Evolutionary conservation across 805 yeast genomes (phyloP), one percentile per base, ranked within the genome.

Genomic region (Yarrowia divulgata): DNA sequence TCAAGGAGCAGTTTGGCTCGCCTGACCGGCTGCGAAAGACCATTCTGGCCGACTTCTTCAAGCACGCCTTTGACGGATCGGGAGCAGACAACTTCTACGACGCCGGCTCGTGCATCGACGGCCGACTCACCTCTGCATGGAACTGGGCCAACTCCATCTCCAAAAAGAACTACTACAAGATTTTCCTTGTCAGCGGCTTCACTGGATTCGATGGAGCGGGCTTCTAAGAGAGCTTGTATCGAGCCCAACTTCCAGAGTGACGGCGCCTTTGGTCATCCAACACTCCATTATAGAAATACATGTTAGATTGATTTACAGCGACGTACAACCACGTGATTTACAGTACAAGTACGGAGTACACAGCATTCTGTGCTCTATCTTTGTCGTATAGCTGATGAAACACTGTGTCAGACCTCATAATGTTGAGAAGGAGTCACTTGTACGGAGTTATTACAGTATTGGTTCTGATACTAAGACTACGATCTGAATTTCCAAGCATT

Each of bases 21-120:
- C 80, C 83, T 1, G 85, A 84, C 37, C 84, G 81, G n/a, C 78
- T 90, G 70, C 83, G 87, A 73, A 77, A 52, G 74, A 72, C 77
- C 13, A 81, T 85, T 50, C 74, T 84, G 52, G 76, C 82, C 54
- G 87, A 85, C 80, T 85, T 85, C 73, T 85, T 85, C 79, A 79
- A 81, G 67, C 87, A 84, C 72, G 88, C 87, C 0, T 85, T 89
- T 77, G 92, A 89, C 76, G 93, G 95, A 1, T 87, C 91, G 10
- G 96, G 96, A 60, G 93, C 93, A 10, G 92, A 90, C 75, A 90
- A 90, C 77, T 90, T 88, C 77, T 90, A 88, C 76, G 90, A 89
- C 82, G 91, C 93, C 39, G 96, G 96, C 1, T 87, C 91, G 1
- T 90, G 96, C 78, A 90, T 90, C 63, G 96, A 90, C 76, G 96